Evolutionary conservation across 177 flowering plant genomes (phyloP), one percentile per base, ranked within the genome.

Genomic region (Vitis hybrid): DNA sequence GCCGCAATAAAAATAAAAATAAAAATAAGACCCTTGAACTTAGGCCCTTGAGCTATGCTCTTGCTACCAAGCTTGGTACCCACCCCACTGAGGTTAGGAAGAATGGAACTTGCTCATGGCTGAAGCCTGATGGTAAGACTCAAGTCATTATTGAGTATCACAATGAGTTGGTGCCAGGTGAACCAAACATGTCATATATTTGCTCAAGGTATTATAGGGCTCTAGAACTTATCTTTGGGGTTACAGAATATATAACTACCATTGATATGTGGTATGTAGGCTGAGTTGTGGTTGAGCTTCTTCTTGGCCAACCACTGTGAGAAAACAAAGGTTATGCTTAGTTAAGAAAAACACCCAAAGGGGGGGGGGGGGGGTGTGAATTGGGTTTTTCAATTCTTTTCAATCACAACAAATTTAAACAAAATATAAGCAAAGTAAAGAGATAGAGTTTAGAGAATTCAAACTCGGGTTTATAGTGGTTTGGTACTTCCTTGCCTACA

Each of bases 191-290:
- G 75, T 92, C 99, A 27, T 96, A 96, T 69, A 96, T 96, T 49
- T 94, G 99, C 77, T 94, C 98, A 13, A 82, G 99, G 65, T 24
- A 24, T 24, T 96, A 94, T 72, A 84, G 97, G 75, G 99, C 99
- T 61, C 99, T 98, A 11, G 99, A 96, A 79, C 83, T 96, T 66
- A 93, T 96, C 27, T 96, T 96, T 85, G 99, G 97, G 66, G 97
- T 97, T 50, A 91, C 97, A 6, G 97, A 91, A 62, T 96, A 96
- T 74, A 91, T 97, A 58, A 87, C 85, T 72, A 89, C 98, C 2
- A 96, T 96, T 69, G 99, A 96, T 79, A 90, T 92, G 89, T 94
- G 99, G 99, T 92, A 97, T 52, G 90, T 71, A 74, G 99, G 99
- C 60, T 96, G 98, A 86, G 98, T 96, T 54, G 71, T 96, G 77